Percentiles rank a stretch among this genome's conserved stretches.
Conservation (phyloP, 345 rosid genomes). For the Arabis hirsuta region DNA sequence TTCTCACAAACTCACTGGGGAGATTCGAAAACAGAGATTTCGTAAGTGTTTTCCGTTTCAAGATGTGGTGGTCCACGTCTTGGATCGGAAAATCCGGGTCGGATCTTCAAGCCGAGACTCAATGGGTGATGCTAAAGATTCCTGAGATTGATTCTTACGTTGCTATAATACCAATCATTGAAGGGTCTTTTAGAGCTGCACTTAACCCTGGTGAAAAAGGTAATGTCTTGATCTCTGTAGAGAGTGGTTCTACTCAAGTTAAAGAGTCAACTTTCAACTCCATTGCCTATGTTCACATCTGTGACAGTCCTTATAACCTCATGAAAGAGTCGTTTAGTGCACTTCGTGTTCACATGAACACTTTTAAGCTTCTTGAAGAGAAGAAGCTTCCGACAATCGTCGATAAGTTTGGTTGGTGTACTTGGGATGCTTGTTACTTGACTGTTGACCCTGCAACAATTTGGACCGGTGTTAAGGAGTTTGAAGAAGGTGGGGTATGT, state of each 20-base stretch:
- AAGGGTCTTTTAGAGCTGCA: slow-evolving; percentile 71
- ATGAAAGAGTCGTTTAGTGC: slow-evolving; percentile 82
- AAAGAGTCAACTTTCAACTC: slow-evolving; percentile 60
- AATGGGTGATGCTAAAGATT: slow-evolving; percentile 70
- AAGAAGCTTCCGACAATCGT: slow-evolving; percentile 59
- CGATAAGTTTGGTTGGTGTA: slow-evolving; percentile 95
- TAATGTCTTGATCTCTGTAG: slow-evolving; percentile 61
- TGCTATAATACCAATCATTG: slow-evolving; percentile 66
- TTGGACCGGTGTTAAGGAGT: slow-evolving; percentile 80
- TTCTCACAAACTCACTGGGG: slow-evolving; percentile 64
- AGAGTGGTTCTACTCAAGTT: slow-evolving; percentile 67
- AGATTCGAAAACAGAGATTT: slow-evolving; percentile 62
- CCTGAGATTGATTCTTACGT: slow-evolving; percentile 65
- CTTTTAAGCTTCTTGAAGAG: slow-evolving; percentile 83
- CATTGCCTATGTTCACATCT: slow-evolving; percentile 76
- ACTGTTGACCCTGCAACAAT: slow-evolving; percentile 77
- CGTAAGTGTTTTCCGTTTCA: slow-evolving; percentile 72
- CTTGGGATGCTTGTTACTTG: slow-evolving; percentile 93
- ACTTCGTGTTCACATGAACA: slow-evolving; percentile 72
- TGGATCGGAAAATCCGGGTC: slow-evolving; percentile 83
- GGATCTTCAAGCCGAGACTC: slow-evolving; percentile 81
- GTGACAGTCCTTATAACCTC: slow-evolving; percentile 68
- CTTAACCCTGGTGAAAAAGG: slow-evolving; percentile 66
- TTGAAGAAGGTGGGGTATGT: slow-evolving; percentile 61
- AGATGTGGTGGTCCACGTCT: slow-evolving; percentile 91